Conservation (phyloP, 805 yeast genomes). For the Saccharomycopsis lassenensis region DNA sequence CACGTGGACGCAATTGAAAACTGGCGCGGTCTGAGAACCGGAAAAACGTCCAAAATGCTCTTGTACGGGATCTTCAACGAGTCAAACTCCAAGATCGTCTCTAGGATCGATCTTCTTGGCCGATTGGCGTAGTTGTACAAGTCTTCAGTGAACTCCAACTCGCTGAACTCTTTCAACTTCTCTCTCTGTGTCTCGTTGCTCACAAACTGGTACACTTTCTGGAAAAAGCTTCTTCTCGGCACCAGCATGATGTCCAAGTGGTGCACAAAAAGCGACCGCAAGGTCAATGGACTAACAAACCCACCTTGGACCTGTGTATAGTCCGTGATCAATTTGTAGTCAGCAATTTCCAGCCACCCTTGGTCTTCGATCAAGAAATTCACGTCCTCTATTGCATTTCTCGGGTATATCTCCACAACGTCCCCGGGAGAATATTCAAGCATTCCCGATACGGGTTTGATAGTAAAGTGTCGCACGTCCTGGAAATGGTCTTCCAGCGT, state of each 20-base stretch:
- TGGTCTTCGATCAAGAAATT: slow-evolving; percentile 55
- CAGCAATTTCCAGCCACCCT: slow-evolving; percentile 66
- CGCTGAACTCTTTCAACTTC: slow-evolving; percentile 64
- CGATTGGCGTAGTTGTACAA: slow-evolving; percentile 85
- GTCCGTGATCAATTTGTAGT: slow-evolving; percentile 35
- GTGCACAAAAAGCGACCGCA: slow-evolving; percentile 60
- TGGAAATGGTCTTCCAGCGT: slow-evolving; percentile 74
- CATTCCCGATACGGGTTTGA: slow-evolving; percentile 24
- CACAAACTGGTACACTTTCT: slow-evolving; percentile 63
- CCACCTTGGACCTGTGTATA: slow-evolving; percentile 45
- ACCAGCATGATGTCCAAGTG: slow-evolving; percentile 76
- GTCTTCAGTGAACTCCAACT: slow-evolving; percentile 66
- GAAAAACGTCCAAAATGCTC: slow-evolving; percentile 67
- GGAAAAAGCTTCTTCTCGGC: slow-evolving; percentile 78
- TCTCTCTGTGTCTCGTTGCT: slow-evolving; percentile 64
- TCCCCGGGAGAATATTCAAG: slow-evolving; percentile 63
- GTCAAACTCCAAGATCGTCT: slow-evolving; percentile 72
- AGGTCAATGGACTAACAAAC: slow-evolving; percentile 46
- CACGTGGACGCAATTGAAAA: slow-evolving; percentile 75
- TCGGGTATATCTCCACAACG: slow-evolving; percentile 64
- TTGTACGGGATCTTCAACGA: slow-evolving; percentile 66
- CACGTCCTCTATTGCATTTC: slow-evolving; percentile 55
- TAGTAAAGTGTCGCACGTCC: slow-evolving; percentile 62
- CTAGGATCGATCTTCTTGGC: slow-evolving; percentile 81
- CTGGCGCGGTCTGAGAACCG: slow-evolving; percentile 66